These are phyloP conservation scores for Scutellaria minor DNA, from an alignment of 257 asterid genomes.

Conservation along the genomic window DNA sequence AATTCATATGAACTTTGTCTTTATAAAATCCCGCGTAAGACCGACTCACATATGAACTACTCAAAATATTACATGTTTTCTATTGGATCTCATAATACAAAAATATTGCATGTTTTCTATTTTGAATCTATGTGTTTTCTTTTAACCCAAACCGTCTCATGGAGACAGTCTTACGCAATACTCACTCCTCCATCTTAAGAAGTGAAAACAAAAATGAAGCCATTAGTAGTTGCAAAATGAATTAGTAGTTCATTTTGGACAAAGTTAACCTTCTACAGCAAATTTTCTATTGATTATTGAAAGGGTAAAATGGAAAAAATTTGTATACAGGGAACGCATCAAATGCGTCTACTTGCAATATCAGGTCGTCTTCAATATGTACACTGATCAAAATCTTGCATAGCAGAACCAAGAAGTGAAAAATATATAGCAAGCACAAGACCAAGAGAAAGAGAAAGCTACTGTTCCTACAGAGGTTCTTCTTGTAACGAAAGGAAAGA, in stretches of 20 bases:
- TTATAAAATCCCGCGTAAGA: too few relatives aligned
- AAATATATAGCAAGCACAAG: constrained; percentile 16
- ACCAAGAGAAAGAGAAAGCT: constrained; percentile 22
- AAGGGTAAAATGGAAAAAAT: constrained; percentile 4
- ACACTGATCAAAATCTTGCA: constrained; percentile 41
- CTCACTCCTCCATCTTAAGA: not conserved
- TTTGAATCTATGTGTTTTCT: too few relatives aligned
- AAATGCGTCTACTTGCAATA: constrained; percentile 19
- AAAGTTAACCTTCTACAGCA: not conserved
- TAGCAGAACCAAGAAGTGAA: constrained; percentile 11
- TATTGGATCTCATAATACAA: too few relatives aligned
- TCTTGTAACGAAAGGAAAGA: too few relatives aligned
- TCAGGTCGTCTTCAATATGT: constrained; percentile 44
- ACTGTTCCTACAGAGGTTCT: constrained; percentile 15
- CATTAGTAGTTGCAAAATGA: not conserved
- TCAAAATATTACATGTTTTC: too few relatives aligned
- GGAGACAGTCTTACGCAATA: too few relatives aligned
- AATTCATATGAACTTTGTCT: too few relatives aligned
- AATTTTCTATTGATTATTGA: constrained; percentile 10
- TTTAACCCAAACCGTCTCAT: too few relatives aligned
- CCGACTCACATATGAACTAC: too few relatives aligned
- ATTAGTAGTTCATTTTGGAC: not conserved
- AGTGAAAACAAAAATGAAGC: not conserved
- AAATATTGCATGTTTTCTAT: too few relatives aligned
- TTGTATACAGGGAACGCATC: constrained; percentile 33